Evolutionary conservation across 1,284 basidiomycete species (phyloP), one percentile per base, ranked within the genome.

Genomic region (Cutaneotrichosporon cutaneum): DNA sequence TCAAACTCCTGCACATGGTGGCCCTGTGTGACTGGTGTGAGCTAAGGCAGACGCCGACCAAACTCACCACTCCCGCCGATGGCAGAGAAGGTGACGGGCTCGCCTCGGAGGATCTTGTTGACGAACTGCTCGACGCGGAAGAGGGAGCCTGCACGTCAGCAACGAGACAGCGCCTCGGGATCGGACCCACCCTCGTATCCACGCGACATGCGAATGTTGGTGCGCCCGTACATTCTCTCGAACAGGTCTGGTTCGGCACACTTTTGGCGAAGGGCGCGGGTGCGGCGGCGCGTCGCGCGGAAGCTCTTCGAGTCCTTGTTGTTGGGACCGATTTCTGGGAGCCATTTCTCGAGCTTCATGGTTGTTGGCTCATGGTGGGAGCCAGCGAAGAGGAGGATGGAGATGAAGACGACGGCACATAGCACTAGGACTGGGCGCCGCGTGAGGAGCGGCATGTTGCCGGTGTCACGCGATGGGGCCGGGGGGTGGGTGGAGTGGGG

Each of bases 1-100:
- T 80, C 77, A 22, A 61, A 55, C 16, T 57, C 56, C 18, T 65
- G 56, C 0, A 80, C 72, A 9, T 71, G 69, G 56, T 79, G 77
- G 0, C 78, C 78, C 42, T 60, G 64, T 6, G 78, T 79, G 32
- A 80, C 77, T 78, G 54, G 4, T 16, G 61, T 59, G 2, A 57
- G 61, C 16, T 26, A 35, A 54, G 21, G 14, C 14, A 8, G 9
- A 44, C 7, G 44, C 24, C 39, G 1, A 67, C 75, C 45, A 7
- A 10, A 24, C 52, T 54, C 54, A 78, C 78, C 70, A 65, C 76
- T 78, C 0, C 77, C 78, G 11, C 78, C 78, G 32, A 80, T 69
- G 14, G 71, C 68, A 4, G 73, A 68, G 0, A 79, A 63, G 2
- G 68, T 72, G 11, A 80, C 52, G 0, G 63, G 39, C 59, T 78